Evolutionary conservation across 768 basidiomycete genomes (phyloP).

Genomic region (Lyophyllum decastes): DNA sequence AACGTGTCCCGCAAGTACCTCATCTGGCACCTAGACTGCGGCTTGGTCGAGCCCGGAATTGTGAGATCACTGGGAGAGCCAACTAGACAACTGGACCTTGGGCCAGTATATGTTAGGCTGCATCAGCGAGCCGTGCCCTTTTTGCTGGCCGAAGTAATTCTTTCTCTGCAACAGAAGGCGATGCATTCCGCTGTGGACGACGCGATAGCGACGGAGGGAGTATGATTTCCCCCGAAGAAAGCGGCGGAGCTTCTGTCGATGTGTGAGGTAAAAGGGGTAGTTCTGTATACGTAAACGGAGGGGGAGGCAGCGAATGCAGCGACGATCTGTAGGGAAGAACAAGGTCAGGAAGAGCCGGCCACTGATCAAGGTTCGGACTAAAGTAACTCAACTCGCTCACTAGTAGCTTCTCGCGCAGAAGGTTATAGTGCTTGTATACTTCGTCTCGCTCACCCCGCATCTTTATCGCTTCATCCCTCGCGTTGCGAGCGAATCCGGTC

Average conservation of each 20-base stretch:
- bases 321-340: not conserved
- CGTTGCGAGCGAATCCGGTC: constrained; percentile 41
- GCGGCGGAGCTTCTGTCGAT: not conserved
- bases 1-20: too few species aligned
- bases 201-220: constrained; percentile 3
- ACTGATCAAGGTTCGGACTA: not conserved
- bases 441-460: constrained; percentile 40
- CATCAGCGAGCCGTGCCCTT: constrained; percentile 3
- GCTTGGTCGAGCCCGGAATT: too few species aligned
- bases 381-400: constrained; percentile 12
- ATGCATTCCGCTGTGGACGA: not conserved
- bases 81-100: too few species aligned
- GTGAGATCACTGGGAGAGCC: too few species aligned
- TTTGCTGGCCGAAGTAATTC: constrained; percentile 3
- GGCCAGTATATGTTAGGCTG: not conserved
- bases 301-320: not conserved
- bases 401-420: constrained; percentile 10
- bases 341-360: not conserved
- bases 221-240: not conserved
- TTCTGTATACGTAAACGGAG: constrained; percentile 3
- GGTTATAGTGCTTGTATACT: constrained; percentile 32
- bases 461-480: constrained; percentile 41
- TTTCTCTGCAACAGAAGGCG: not conserved
- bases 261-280: constrained; percentile 7
- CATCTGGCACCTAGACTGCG: too few species aligned